phyloP scores from a whole-genome alignment of 2,329 filamentous ascomycete genomes.

The Diaporthe caulivora region DNA sequence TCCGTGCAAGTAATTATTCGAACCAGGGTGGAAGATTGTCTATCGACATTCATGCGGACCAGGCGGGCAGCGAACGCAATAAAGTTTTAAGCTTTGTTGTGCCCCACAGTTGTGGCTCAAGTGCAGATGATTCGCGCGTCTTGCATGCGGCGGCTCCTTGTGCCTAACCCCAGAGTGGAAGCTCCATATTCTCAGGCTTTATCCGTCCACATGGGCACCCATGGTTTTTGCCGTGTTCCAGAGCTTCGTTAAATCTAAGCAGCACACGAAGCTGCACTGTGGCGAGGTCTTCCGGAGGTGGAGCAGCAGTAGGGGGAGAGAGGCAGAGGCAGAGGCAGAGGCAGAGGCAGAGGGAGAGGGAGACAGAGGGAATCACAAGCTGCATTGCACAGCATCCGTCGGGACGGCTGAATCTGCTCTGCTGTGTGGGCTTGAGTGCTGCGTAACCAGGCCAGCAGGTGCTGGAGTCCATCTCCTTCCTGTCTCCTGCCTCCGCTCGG shows the following conservation, averaged over 20 bases:
- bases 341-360: too few species aligned
- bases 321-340: too few species aligned
- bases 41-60: slow-evolving; percentile 9
- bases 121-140: slow-evolving; percentile 26
- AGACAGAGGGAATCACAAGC: neutral
- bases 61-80: slow-evolving; percentile 17
- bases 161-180: slow-evolving; percentile 6
- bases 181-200: slow-evolving; percentile 8
- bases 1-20: neutral
- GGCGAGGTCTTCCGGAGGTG: neutral
- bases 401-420: too few species aligned
- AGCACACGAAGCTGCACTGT: neutral
- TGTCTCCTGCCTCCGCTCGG: neutral
- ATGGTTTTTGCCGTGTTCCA: neutral
- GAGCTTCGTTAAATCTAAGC: neutral
- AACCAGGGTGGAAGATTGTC: neutral
- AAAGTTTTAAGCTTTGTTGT: slow-evolving; percentile 26
- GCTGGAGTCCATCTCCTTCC: neutral
- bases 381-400: neutral
- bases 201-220: neutral
- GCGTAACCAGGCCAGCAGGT: neutral
- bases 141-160: slow-evolving; percentile 1
- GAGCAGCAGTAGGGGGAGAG: too few species aligned
- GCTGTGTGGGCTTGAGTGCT: neutral
- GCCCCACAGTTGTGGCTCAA: neutral